Base-by-base conservation (phyloP, 371 early-diverging fungal genomes). In the Funneliformis caledonium region DNA sequence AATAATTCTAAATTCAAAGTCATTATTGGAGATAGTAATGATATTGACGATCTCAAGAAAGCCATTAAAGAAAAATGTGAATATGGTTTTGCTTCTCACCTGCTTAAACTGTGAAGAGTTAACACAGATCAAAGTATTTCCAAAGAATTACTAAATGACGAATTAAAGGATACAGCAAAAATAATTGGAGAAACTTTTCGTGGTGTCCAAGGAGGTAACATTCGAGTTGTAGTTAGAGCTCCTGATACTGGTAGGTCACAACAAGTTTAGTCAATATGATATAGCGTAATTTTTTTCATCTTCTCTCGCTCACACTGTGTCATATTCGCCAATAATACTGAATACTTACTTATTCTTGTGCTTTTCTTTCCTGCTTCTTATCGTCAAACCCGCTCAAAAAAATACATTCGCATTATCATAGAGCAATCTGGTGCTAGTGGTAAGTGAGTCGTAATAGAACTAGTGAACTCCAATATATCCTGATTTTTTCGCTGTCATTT, bases 1-100 rank as follows among this genome's bases (percentile, higher is more conserved):
- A 42, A 68, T 26, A 68, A 68, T 68, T 47, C 6, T 70, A 43
- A 37, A 70, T 70, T 70, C 43, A 70, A 70, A 70, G 70, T 70
- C 4, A 16, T 42, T 62, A 62, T 62, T 2, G 62, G 62, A 62
- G 62, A 62, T 62, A 6, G 62, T 62, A 62, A 62, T 62, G 62
- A 62, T 26, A 62, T 62, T 62, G 62, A 26, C 62, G 62, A 62
- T 26, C 31, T 62, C 62, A 62, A 62, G 62, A 6, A 26, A 62
- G 62, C 62, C 26, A 70, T 70, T 70, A 43, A 70, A 1, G 45
- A 70, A 14, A 70, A 70, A 62, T 6, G 64, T 8, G 1, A 22
- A 3, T 0, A 65, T 70, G 70, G 0, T 4, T 70, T 42, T 70
- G 70, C 70, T 4, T 43, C 70, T 70, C 0, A 70, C 8, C 0